These are phyloP conservation scores for Blastocladiella emersonii DNA, from an alignment of 371 early-diverging fungal species.

Conservation along the genomic window DNA sequence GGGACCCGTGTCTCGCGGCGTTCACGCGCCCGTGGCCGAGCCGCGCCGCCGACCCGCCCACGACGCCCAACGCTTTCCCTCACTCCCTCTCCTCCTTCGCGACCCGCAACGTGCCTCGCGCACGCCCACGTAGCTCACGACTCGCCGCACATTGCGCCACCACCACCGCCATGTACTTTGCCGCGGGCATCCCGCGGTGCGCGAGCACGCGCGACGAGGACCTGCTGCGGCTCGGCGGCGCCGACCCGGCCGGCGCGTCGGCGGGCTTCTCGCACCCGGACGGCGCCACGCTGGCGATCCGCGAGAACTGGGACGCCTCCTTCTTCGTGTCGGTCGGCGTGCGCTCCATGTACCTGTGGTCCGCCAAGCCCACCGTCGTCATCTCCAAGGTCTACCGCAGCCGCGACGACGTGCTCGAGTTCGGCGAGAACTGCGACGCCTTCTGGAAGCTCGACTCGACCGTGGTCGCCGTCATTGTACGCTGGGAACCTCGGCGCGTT, in stretches of 20 bases:
- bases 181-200: not conserved
- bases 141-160: too few species aligned
- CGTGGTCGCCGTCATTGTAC: not conserved
- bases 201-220: not conserved
- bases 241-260: not conserved
- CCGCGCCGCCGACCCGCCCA: too few species aligned
- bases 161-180: too few species aligned
- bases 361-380: not conserved
- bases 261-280: not conserved
- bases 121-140: too few species aligned
- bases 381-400: not conserved
- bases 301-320: not conserved
- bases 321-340: not conserved
- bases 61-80: too few species aligned
- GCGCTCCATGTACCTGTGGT: not conserved
- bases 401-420: not conserved
- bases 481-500: too few species aligned
- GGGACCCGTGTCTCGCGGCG: too few species aligned
- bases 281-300: not conserved
- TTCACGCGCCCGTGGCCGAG: too few species aligned
- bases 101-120: too few species aligned
- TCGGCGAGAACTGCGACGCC: not conserved
- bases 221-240: not conserved
- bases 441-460: constrained; percentile 3
- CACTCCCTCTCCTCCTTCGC: too few species aligned